Base-by-base conservation (phyloP, 331 rosid genomes). In the Quercus tomentella region DNA sequence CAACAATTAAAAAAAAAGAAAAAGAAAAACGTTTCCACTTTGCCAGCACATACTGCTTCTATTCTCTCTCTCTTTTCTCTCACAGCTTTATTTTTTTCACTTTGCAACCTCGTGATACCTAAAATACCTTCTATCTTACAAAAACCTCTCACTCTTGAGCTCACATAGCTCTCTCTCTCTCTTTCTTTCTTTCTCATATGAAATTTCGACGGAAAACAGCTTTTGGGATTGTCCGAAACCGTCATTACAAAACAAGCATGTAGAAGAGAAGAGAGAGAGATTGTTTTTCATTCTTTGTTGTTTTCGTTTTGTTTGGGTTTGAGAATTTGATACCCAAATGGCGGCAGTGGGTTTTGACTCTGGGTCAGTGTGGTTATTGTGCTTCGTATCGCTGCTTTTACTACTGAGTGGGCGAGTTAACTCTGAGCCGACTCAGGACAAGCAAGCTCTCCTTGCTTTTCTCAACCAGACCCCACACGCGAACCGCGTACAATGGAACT, bases 381-480 rank as follows among this genome's bases (percentile, higher is more conserved):
- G 72, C 17, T 26, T 87, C 30, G 18, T 74, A 61, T 52, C 69
- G 21, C 16, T 86, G 21, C 12, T 86, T 12, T 80, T 84, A 6
- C 66, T 43, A 11, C 73, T 88, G 56, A 60, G 71, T 75, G 6
- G 49, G 30, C 83, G 82, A 33, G 91, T 89, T 17, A 43, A 72
- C 82, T 84, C 98, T 62, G 97, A 95, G 86, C 96, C 92, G 15
- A 88, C 90, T 65, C 90, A 83, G 81, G 99, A 95, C 79, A 89
- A 90, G 88, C 89, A 91, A 86, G 94, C 98, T 1, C 89, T 96
- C 72, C 89, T 96, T 35, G 91, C 88, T 43, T 96, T 96, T 41
- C 17, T 93, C 21, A 77, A 87, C 20, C 60, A 63, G 69, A 84
- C 89, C 25, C 97, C 87, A 1, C 99, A 96, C 85, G 88, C 83